Evolutionary conservation across 2,329 filamentous ascomycete genomes (phyloP).

Genomic region (Xylariaceae sp.): DNA sequence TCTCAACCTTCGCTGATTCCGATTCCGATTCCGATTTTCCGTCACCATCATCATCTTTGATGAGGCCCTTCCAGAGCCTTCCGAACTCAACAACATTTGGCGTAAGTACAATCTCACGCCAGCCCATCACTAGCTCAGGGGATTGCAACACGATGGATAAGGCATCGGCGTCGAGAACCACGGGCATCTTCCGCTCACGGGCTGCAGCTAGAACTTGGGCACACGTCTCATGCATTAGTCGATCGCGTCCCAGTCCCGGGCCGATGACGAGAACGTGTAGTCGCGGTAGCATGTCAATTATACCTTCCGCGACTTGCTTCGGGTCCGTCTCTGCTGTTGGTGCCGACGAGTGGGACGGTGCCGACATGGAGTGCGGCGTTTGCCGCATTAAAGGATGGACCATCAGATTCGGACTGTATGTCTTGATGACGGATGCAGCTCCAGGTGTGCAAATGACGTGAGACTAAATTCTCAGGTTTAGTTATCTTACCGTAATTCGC

Average conservation of each 20-base stretch:
- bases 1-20: conserved; percentile 54
- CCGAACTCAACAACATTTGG: conserved; percentile 94
- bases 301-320: conserved; percentile 59
- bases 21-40: conserved; percentile 27
- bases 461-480: conserved; percentile 50
- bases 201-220: conserved; percentile 77
- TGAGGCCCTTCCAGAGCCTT: conserved; percentile 72
- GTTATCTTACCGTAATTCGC: too few relatives aligned
- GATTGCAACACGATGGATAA: conserved; percentile 72
- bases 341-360: conserved; percentile 40
- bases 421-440: conserved; percentile 88
- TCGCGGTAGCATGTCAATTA: conserved; percentile 78
- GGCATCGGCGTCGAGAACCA: conserved; percentile 91
- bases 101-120: conserved; percentile 80
- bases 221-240: conserved; percentile 84
- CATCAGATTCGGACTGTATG: conserved; percentile 97
- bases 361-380: conserved; percentile 45
- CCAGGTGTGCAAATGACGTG: conserved; percentile 94
- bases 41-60: conserved; percentile 40
- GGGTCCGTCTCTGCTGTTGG: conserved; percentile 56
- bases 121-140: conserved; percentile 76
- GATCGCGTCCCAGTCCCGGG: conserved; percentile 85
- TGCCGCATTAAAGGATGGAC: conserved; percentile 95
- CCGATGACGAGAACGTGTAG: conserved; percentile 92
- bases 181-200: conserved; percentile 65